Base-by-base conservation (phyloP, 495 filamentous ascomycete species). In the Penicillium cataractarum region DNA sequence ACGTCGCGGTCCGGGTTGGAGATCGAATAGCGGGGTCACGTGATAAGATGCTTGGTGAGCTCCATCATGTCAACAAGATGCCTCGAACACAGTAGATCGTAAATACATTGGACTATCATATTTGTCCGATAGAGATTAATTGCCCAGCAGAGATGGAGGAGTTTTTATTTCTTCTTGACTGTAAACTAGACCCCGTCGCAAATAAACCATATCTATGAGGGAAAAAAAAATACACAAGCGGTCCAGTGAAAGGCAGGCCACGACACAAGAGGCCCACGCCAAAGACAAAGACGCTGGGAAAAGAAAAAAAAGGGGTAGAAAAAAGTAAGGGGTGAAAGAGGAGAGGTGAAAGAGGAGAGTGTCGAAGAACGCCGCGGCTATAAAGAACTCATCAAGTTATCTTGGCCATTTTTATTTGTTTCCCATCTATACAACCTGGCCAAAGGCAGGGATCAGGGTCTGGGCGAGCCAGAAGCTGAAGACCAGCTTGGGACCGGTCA, bases 391-490 rank as follows among this genome's bases (percentile, higher is more conserved):
- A 35, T 64, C 60, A 68, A 66, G 40, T 59, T 59, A 48, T 62
- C 42, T 60, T 50, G 49, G 42, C 29, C 37, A n/a, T 57, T 67
- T 66, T 42, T 40, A 17, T 29, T 39, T 40, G 4, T 31, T 26
- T 33, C 51, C 27, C 32, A 4, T 54, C 31, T 79, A 88, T 72
- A 88, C 76, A 63, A 87, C 74, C 75, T 86, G 84, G 63, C 80
- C 79, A 70, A 89, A 90, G 19, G 86, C 83, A 61, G 87, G 87
- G 73, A 97, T 97, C 66, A 97, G 79, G 46, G 92, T 96, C 82
- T 97, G 93, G 60, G 93, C 95, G 67, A 99, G 85, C 95, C 95
- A 99, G 87, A 99, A 99, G 66, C 93, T 97, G 85, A 99, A 99
- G 59, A 97, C 93, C 55, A 99, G 82, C 85, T 99, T 99, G 63